phyloP scores from a whole-genome alignment of 371 early-diverging fungal genomes.

The Syncephalastrum contaminatum region DNA sequence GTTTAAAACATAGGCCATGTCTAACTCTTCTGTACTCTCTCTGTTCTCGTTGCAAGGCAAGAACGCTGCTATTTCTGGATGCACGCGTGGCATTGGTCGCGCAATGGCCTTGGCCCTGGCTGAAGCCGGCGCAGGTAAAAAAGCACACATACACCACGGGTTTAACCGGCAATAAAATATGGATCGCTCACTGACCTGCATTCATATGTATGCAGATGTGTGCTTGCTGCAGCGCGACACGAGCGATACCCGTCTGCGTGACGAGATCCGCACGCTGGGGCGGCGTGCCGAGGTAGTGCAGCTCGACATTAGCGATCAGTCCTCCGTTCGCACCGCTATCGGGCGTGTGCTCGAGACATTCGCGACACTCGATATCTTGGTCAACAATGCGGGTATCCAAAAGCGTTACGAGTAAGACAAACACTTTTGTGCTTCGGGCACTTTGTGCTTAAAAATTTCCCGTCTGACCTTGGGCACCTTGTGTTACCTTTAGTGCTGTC shows the following conservation, averaged over 20 bases:
- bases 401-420: constrained; percentile 18
- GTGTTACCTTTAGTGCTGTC: constrained; percentile 15
- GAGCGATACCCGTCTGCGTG: constrained; percentile 16
- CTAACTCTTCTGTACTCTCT: neutral
- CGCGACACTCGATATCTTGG: constrained; percentile 27
- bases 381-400: constrained; percentile 38
- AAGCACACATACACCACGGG: neutral
- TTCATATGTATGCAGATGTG: constrained; percentile 13
- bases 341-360: constrained; percentile 19
- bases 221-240: constrained; percentile 28
- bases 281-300: constrained; percentile 25
- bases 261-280: constrained; percentile 23
- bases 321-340: constrained; percentile 18
- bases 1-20: neutral
- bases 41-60: constrained; percentile 32
- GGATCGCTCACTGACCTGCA: neutral
- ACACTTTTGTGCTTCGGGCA: neutral
- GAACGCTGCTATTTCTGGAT: constrained; percentile 28
- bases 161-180: neutral
- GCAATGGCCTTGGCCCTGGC: constrained; percentile 32
- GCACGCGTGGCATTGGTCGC: constrained; percentile 31
- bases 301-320: constrained; percentile 19
- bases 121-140: constrained; percentile 36
- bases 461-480: neutral
- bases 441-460: neutral